Conservation (phyloP, 495 filamentous ascomycete genomes). For the Amniculicola lignicola region DNA sequence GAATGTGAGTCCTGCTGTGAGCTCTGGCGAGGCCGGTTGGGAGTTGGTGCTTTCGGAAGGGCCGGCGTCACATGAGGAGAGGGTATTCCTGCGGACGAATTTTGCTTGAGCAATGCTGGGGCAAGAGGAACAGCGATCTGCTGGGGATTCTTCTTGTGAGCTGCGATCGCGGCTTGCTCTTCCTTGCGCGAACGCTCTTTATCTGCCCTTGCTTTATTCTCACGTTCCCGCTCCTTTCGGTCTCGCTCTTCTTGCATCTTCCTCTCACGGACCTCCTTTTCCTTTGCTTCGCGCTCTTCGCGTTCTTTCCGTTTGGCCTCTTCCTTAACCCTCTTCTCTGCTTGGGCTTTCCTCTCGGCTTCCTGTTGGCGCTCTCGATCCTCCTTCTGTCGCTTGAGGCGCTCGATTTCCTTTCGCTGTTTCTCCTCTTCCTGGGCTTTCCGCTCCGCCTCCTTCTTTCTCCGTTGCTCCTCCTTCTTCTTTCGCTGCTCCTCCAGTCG, state of each 20-base stretch:
- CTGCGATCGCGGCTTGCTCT: conserved; percentile 48
- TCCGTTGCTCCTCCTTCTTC: conserved; percentile 84
- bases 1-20: conserved; percentile 87
- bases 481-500: conserved; percentile 73
- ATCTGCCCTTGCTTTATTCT: conserved; percentile 39
- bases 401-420: conserved; percentile 72
- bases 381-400: conserved; percentile 72
- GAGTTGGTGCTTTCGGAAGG: conserved; percentile 77
- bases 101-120: conserved; percentile 51
- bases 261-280: conserved; percentile 55
- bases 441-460: conserved; percentile 88
- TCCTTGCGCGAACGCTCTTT: conserved; percentile 54
- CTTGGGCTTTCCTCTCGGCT: conserved; percentile 65
- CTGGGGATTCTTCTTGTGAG: conserved; percentile 48
- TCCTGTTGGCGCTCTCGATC: conserved; percentile 80
- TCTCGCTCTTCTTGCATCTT: conserved; percentile 53
- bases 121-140: conserved; percentile 53
- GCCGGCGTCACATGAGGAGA: conserved; percentile 84
- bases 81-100: conserved; percentile 49
- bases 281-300: conserved; percentile 73
- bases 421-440: conserved; percentile 88
- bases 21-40: conserved; percentile 67
- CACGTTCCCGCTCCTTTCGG: conserved; percentile 44
- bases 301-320: conserved; percentile 61
- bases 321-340: conserved; percentile 66